Conservation (phyloP, 139 green algal genomes). For the Chlamydomonas applanata region DNA sequence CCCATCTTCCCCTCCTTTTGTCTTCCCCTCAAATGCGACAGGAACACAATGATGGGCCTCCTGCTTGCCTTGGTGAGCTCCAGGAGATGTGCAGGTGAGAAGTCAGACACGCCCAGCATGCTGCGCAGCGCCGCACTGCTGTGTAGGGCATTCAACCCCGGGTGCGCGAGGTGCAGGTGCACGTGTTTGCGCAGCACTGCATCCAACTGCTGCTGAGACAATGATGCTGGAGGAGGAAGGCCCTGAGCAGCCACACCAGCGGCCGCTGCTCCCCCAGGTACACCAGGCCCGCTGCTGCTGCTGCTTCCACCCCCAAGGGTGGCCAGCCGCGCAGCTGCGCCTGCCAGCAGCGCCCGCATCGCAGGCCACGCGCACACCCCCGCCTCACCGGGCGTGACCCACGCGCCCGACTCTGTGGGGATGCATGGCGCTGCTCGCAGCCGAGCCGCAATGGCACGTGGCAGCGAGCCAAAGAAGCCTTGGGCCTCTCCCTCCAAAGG, state of each 20-base stretch:
- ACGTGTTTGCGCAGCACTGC: slow-evolving; percentile 9
- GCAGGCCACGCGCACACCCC: slow-evolving; percentile 19
- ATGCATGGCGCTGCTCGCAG: slow-evolving; percentile 41
- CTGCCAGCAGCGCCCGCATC: not conserved
- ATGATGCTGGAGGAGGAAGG: too few species aligned
- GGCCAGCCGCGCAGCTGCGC: not conserved
- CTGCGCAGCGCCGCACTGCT: slow-evolving; percentile 26
- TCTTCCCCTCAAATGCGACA: too few species aligned
- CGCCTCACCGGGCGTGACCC: slow-evolving; percentile 31
- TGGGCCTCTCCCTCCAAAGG: slow-evolving; percentile 51
- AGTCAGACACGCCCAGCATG: slow-evolving; percentile 38
- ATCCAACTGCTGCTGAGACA: slow-evolving; percentile 3
- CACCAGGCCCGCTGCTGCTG: not conserved
- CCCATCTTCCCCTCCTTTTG: too few species aligned
- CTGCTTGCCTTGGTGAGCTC: slow-evolving; percentile 27
- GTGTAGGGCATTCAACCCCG: slow-evolving; percentile 19
- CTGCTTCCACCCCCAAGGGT: not conserved
- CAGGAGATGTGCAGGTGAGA: slow-evolving; percentile 25
- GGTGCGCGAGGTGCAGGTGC: slow-evolving; percentile 27
- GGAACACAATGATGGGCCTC: too few species aligned
- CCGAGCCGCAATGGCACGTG: slow-evolving; percentile 20
- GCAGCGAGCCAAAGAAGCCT: slow-evolving; percentile 53
- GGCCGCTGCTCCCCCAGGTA: too few species aligned
- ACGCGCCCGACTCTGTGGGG: slow-evolving; percentile 34
- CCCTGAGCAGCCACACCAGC: too few species aligned